Conservation (phyloP, 2,329 filamentous ascomycete genomes). For the Clonostachys rosea region DNA sequence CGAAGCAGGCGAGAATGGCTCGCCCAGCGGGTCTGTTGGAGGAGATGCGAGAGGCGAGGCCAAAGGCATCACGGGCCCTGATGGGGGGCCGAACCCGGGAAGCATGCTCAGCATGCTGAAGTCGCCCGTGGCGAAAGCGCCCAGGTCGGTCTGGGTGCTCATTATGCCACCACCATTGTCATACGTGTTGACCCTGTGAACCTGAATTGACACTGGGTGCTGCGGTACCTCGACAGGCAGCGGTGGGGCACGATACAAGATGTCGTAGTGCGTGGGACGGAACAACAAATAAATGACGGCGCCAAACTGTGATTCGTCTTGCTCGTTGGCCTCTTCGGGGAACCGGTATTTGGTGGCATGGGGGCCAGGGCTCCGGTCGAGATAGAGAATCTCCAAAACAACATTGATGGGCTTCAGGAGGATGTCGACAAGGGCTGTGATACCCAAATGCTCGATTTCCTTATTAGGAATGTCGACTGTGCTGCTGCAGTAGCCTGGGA, state of each 20-base stretch:
- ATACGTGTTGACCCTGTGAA: conserved; percentile 46
- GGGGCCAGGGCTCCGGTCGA: conserved; percentile 77
- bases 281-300: conserved; percentile 55
- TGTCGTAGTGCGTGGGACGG: conserved; percentile 86
- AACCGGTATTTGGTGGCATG: conserved; percentile 70
- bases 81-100: conserved; percentile 29
- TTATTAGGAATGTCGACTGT: conserved; percentile 70
- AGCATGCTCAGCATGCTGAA: conserved; percentile 40
- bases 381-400: conserved; percentile 82
- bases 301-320: conserved; percentile 34
- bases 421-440: conserved; percentile 72
- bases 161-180: conserved; percentile 37
- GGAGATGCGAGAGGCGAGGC: conserved; percentile 17
- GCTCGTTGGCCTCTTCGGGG: conserved; percentile 45
- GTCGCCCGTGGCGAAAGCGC: conserved; percentile 34
- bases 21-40: conserved; percentile 11
- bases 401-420: conserved; percentile 76
- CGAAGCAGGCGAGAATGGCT: conserved; percentile 25
- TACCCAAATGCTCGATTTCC: conserved; percentile 88
- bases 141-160: conserved; percentile 29
- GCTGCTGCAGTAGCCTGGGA: conserved; percentile 65
- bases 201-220: conserved; percentile 35
- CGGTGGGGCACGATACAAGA: conserved; percentile 66
- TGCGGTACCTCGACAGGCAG: conserved; percentile 7
- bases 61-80: conserved; percentile 20